These are phyloP conservation scores for Sugiyamaella castrensis DNA, from an alignment of 1,139 yeast species.

Conservation along the genomic window DNA sequence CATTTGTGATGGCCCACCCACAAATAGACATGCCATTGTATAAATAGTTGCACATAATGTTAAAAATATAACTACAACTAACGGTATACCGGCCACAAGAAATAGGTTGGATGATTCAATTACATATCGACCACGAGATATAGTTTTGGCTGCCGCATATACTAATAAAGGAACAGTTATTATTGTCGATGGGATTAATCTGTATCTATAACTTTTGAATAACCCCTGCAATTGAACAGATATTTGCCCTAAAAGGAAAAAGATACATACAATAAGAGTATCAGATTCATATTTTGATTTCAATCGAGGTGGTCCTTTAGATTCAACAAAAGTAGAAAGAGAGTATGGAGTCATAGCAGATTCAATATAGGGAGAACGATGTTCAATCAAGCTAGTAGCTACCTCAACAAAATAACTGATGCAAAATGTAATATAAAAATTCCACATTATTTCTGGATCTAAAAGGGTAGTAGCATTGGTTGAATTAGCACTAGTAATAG, in stretches of 20 bases:
- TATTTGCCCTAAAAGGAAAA: background rate
- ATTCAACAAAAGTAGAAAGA: background rate
- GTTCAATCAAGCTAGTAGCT: background rate
- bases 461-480: background rate
- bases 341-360: slow-evolving; percentile 5
- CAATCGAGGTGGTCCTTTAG: background rate
- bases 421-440: background rate
- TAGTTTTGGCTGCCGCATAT: background rate
- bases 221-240: slow-evolving; percentile 1
- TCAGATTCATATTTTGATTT: background rate
- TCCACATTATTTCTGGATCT: slow-evolving; percentile 3
- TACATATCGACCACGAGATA: no score
- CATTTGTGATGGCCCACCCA: slow-evolving; percentile 11
- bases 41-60: slow-evolving; percentile 4
- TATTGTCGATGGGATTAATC: slow-evolving; percentile 1
- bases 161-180: background rate
- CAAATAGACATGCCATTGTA: slow-evolving; percentile 3
- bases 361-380: background rate
- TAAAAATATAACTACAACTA: background rate
- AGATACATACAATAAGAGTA: background rate
- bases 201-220: slow-evolving; percentile 1
- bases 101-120: background rate
- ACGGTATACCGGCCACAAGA: background rate
- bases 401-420: slow-evolving; percentile 4
- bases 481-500: background rate